These are phyloP conservation scores for Fusarium praegraminearum DNA, from an alignment of 2,329 filamentous ascomycete species.

Conservation along the genomic window DNA sequence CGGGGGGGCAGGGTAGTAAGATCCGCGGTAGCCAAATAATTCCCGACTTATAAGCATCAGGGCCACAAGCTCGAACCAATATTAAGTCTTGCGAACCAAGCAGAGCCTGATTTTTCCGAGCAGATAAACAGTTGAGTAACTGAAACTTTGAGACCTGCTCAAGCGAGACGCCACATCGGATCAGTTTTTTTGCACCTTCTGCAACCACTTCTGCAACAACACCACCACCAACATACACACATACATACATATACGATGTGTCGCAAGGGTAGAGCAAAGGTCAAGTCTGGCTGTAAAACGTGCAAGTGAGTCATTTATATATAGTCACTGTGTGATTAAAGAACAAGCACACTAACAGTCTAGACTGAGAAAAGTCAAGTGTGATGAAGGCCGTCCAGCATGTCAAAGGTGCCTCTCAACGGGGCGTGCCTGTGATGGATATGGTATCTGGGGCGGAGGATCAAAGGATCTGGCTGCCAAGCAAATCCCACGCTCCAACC, in stretches of 20 bases:
- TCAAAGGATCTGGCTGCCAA: conserved; percentile 12
- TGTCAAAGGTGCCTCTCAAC: conserved; percentile 37
- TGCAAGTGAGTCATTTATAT: conserved; percentile 35
- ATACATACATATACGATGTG: background rate
- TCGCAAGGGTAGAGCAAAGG: conserved; percentile 34
- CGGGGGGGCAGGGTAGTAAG: conserved; percentile 19
- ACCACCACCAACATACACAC: background rate
- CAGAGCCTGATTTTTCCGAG: conserved; percentile 38
- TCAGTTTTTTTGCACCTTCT: background rate
- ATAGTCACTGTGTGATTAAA: background rate
- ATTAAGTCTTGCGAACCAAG: conserved; percentile 30
- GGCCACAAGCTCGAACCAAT: background rate
- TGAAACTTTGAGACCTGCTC: background rate
- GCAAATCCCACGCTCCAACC: background rate
- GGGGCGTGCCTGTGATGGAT: conserved; percentile 37
- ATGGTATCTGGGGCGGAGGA: conserved; percentile 41
- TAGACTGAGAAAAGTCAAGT: conserved; percentile 39
- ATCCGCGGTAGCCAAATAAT: conserved; percentile 4
- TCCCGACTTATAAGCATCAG: conserved; percentile 25
- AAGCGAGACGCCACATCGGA: background rate
- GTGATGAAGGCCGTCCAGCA: conserved; percentile 35
- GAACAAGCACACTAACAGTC: background rate
- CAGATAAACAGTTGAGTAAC: conserved; percentile 22
- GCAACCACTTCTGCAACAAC: background rate
- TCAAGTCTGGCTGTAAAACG: conserved; percentile 39